A percentile compares a stretch with the other conserved stretches of the same genome.
Conservation (phyloP, 1,284 basidiomycete species). For the Athelia psychrophila region DNA sequence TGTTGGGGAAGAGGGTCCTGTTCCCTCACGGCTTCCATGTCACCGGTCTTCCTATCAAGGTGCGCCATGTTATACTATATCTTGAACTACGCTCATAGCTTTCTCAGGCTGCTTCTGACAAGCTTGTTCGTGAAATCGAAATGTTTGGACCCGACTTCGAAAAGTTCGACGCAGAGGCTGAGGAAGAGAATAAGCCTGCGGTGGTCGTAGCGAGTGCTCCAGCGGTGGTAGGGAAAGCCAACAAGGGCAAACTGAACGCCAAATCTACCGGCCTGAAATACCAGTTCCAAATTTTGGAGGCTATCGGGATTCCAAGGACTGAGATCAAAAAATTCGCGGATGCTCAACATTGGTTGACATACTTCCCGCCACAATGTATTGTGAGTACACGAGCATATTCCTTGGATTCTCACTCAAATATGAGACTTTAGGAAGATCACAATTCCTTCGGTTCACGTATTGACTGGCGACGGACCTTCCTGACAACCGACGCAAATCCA, state of each 20-base stretch:
- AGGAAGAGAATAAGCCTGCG: conserved; percentile 44
- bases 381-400: conserved; percentile 37
- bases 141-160: conserved; percentile 93
- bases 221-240: conserved; percentile 74
- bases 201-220: conserved; percentile 30
- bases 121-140: conserved; percentile 96
- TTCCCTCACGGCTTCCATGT: conserved; percentile 97
- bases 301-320: conserved; percentile 81
- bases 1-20: conserved; percentile 92
- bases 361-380: conserved; percentile 96
- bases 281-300: conserved; percentile 99
- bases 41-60: conserved; percentile 99
- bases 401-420: conserved; percentile 5
- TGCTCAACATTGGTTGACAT: conserved; percentile 87
- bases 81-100: neutral
- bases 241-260: conserved; percentile 94
- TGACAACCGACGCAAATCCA: conserved; percentile 95
- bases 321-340: conserved; percentile 98
- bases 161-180: conserved; percentile 53
- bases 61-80: conserved; percentile 32
- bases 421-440: conserved; percentile 67
- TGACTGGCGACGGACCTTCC: conserved; percentile 96
- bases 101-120: conserved; percentile 87
- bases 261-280: conserved; percentile 95
- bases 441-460: conserved; percentile 89